A percentile compares a stretch with the other conserved stretches of the same genome.
These are phyloP conservation scores for Primulina eburnea DNA, from an alignment of 257 asterid genomes.

Conservation along the genomic window DNA sequence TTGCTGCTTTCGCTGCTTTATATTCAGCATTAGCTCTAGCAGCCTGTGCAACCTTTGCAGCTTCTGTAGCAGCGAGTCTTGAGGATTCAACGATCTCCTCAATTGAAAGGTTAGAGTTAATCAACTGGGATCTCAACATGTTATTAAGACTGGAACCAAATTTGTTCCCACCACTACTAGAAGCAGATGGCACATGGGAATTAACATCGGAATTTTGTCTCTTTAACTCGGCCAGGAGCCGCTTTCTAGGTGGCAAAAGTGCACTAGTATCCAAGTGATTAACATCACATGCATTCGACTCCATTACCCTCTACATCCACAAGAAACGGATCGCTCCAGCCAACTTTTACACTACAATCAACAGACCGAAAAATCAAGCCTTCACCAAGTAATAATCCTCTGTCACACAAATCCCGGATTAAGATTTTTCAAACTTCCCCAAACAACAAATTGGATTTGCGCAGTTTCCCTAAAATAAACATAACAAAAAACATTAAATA, in stretches of 20 bases:
- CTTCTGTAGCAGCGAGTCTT: slow-evolving; percentile 61
- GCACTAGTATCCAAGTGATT: slow-evolving; percentile 79
- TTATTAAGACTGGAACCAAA: slow-evolving; percentile 37
- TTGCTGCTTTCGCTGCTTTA: slow-evolving; percentile 85
- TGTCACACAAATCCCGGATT: slow-evolving; percentile 15
- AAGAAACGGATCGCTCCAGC: slow-evolving; percentile 28
- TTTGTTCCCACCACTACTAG: slow-evolving; percentile 33
- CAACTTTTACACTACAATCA: slow-evolving; percentile 38
- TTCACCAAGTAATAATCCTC: slow-evolving; percentile 28
- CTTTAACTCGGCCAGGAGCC: slow-evolving; percentile 85
- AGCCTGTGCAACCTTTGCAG: slow-evolving; percentile 58
- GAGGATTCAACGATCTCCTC: slow-evolving; percentile 78
- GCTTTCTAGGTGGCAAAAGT: slow-evolving; percentile 90
- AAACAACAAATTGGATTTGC: slow-evolving; percentile 27
- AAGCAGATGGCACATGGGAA: slow-evolving; percentile 44
- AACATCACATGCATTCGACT: slow-evolving; percentile 51
- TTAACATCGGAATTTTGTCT: slow-evolving; percentile 69
- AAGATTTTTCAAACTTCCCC: slow-evolving; percentile 9
- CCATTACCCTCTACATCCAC: slow-evolving; percentile 64
- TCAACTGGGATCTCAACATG: slow-evolving; percentile 47
- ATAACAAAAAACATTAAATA: slow-evolving; percentile 21
- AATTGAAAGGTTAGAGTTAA: slow-evolving; percentile 45
- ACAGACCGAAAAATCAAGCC: slow-evolving; percentile 24
- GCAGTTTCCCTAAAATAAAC: slow-evolving; percentile 26
- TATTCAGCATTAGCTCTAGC: slow-evolving; percentile 86